phyloP scores from a whole-genome alignment of 2,329 filamentous ascomycete species.

The Aspergillus sp. region DNA sequence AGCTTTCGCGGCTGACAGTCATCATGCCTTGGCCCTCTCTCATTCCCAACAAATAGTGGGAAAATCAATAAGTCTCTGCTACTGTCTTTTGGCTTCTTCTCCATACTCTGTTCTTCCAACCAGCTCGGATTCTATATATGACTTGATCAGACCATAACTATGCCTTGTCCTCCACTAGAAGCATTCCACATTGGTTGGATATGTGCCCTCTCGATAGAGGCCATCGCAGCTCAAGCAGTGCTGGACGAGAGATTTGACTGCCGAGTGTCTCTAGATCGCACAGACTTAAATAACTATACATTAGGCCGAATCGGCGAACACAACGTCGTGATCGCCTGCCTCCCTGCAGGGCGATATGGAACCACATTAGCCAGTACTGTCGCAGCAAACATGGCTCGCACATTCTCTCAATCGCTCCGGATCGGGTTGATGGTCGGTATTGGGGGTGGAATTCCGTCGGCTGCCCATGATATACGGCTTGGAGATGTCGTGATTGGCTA shows the following conservation, averaged over 20 bases:
- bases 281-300: slow-evolving; percentile 18
- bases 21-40: too few relatives aligned
- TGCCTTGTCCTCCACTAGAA: too few relatives aligned
- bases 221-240: slow-evolving; percentile 34
- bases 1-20: too few relatives aligned
- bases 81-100: too few relatives aligned
- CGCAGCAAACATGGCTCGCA: slow-evolving; percentile 14
- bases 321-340: slow-evolving; percentile 19
- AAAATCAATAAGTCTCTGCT: too few relatives aligned
- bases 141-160: too few relatives aligned
- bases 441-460: slow-evolving; percentile 19
- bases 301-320: slow-evolving; percentile 18
- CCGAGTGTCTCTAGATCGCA: slow-evolving; percentile 20
- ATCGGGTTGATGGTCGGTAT: slow-evolving; percentile 23
- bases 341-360: slow-evolving; percentile 16
- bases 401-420: slow-evolving; percentile 18
- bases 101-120: too few relatives aligned
- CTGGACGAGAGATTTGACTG: too few relatives aligned
- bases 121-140: too few relatives aligned
- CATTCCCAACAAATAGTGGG: too few relatives aligned
- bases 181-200: slow-evolving; percentile 45
- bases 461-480: slow-evolving; percentile 18
- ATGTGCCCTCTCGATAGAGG: slow-evolving; percentile 36
- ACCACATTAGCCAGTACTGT: slow-evolving; percentile 14
- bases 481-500: slow-evolving; percentile 23